Conservation (phyloP, 2,329 filamentous ascomycete genomes). For the Nectriaceae sp. region DNA sequence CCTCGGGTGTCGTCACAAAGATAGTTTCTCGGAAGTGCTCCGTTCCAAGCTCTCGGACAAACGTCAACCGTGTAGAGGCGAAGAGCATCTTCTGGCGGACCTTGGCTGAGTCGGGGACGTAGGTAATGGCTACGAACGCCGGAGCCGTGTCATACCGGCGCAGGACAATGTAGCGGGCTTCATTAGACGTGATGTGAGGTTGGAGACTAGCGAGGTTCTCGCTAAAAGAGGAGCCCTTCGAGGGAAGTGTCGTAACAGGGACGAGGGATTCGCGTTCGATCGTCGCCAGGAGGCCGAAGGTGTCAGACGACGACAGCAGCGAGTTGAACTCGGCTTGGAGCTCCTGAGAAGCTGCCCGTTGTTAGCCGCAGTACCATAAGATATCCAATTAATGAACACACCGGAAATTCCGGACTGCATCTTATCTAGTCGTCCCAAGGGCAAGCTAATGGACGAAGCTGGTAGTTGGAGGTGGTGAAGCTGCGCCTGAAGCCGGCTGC, state of each 20-base stretch:
- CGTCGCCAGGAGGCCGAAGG: constrained; percentile 71
- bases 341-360: constrained; percentile 68
- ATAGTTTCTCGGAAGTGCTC: constrained; percentile 79
- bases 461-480: too few species aligned
- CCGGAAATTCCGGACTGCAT: constrained; percentile 84
- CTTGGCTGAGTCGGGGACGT: constrained; percentile 75
- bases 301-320: constrained; percentile 61
- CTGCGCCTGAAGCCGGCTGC: constrained; percentile 1
- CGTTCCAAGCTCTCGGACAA: constrained; percentile 74
- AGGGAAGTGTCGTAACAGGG: constrained; percentile 57
- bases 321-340: constrained; percentile 72
- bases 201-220: constrained; percentile 64
- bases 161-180: constrained; percentile 74
- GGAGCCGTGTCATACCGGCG: constrained; percentile 62
- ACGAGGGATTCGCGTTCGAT: constrained; percentile 70
- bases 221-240: constrained; percentile 58
- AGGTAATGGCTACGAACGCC: constrained; percentile 71
- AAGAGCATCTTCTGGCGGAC: constrained; percentile 89
- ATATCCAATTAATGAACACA: too few species aligned
- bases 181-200: constrained; percentile 64
- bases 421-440: constrained; percentile 18
- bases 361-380: background rate
- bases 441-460: too few species aligned
- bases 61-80: constrained; percentile 73
- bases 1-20: constrained; percentile 69